phyloP scores from a whole-genome alignment of 73 alveolate species.

The Tetrahymena thermophila region DNA sequence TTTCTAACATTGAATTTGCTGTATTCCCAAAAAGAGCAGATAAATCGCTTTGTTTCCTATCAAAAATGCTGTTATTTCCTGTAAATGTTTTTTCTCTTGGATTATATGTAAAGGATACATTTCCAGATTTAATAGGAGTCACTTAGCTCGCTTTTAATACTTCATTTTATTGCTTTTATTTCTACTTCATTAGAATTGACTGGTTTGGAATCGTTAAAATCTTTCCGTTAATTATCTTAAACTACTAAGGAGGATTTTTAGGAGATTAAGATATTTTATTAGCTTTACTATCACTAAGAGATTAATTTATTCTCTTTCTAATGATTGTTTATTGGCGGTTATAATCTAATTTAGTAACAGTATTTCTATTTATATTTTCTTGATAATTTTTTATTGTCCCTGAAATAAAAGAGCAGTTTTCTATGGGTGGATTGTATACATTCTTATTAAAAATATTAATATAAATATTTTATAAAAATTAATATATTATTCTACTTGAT shows the following conservation, averaged over 20 bases:
- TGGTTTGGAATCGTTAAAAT: neutral
- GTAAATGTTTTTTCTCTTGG: neutral
- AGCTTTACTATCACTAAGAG: neutral
- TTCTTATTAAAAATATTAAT: neutral
- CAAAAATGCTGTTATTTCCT: neutral
- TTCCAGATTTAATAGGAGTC: neutral
- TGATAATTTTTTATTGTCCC: neutral
- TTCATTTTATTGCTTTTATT: neutral
- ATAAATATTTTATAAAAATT: neutral
- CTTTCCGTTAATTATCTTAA: neutral
- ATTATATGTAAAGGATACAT: neutral
- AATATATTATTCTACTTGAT: neutral
- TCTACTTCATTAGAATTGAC: neutral
- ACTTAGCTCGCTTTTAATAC: neutral
- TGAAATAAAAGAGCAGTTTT: neutral
- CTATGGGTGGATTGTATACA: neutral
- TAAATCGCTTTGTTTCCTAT: neutral
- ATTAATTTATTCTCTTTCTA: neutral
- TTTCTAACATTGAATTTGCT: neutral
- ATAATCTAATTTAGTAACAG: neutral
- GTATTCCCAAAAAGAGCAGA: neutral
- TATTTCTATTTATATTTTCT: neutral
- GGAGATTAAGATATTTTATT: neutral
- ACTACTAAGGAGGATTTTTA: neutral
- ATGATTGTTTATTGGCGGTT: neutral